phyloP scores from a whole-genome alignment of 257 asterid species.

The Solanum dulcamara region DNA sequence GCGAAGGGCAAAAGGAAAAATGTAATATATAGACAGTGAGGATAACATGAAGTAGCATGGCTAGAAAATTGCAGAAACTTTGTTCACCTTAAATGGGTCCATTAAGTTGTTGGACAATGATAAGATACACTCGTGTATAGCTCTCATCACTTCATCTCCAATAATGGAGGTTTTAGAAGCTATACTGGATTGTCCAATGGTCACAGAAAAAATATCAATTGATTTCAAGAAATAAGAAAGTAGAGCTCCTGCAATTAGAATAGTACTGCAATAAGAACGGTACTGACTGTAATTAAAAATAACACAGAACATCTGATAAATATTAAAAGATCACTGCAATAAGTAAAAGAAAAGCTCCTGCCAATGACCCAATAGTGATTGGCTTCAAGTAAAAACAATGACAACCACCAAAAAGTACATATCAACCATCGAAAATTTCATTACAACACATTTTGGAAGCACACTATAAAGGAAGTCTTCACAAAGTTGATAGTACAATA shows the following conservation, averaged over 20 bases:
- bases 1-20: conserved; percentile 5
- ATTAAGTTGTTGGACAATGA: conserved; percentile 45
- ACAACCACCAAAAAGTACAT: neutral
- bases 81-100: conserved; percentile 57
- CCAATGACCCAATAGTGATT: neutral
- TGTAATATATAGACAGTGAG: neutral
- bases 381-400: neutral
- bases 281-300: neutral
- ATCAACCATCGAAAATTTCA: neutral
- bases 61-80: conserved; percentile 25
- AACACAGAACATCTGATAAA: neutral
- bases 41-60: neutral
- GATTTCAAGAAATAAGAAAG: conserved; percentile 80
- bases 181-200: conserved; percentile 45
- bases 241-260: conserved; percentile 67
- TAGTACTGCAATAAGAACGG: too few relatives aligned
- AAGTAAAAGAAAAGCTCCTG: neutral
- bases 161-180: conserved; percentile 14
- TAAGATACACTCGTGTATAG: conserved; percentile 42
- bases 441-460: neutral
- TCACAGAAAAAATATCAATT: conserved; percentile 56
- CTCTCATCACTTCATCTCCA: conserved; percentile 33
- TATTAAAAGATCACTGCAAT: neutral
- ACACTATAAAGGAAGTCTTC: neutral
- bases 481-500: neutral